These are phyloP conservation scores for Hortiboletus campestris DNA, from an alignment of 768 basidiomycete genomes.

Conservation along the genomic window DNA sequence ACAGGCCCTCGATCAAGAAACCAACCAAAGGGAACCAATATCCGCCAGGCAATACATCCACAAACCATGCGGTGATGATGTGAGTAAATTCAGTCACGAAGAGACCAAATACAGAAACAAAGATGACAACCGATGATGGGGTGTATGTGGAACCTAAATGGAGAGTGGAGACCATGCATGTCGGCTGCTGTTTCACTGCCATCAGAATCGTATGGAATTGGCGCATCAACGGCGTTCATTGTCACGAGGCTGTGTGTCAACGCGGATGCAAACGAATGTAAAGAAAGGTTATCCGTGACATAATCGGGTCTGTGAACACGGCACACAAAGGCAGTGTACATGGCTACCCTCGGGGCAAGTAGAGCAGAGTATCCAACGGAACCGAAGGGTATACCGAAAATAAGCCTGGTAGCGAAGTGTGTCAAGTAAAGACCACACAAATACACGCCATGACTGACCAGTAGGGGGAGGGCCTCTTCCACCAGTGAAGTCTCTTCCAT, in stretches of 20 bases:
- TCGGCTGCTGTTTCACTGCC: not conserved
- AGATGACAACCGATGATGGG: constrained; percentile 41
- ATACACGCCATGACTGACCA: constrained; percentile 48
- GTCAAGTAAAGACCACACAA: not conserved
- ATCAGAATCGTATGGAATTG: not conserved
- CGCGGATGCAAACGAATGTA: not conserved
- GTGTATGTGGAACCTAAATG: constrained; percentile 3
- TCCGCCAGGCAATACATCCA: constrained; percentile 66
- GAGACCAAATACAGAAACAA: constrained; percentile 58
- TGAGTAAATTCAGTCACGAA: constrained; percentile 64
- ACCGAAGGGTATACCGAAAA: constrained; percentile 51
- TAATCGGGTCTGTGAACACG: constrained; percentile 60
- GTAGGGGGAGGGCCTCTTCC: constrained; percentile 68
- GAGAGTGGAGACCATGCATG: not conserved
- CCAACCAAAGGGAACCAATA: constrained; percentile 77
- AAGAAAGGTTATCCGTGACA: constrained; percentile 10
- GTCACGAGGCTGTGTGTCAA: not conserved
- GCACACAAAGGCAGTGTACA: constrained; percentile 75
- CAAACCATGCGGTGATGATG: constrained; percentile 60
- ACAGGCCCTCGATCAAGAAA: constrained; percentile 60
- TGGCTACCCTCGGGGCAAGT: constrained; percentile 67
- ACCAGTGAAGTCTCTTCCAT: constrained; percentile 57
- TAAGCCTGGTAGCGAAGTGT: constrained; percentile 45
- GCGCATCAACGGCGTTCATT: not conserved
- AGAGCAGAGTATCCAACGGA: constrained; percentile 56